A percentile compares a stretch with the other conserved stretches of the same genome.
These are phyloP conservation scores for Exsudoporus frostii DNA, from an alignment of 768 basidiomycete species.

Conservation along the genomic window DNA sequence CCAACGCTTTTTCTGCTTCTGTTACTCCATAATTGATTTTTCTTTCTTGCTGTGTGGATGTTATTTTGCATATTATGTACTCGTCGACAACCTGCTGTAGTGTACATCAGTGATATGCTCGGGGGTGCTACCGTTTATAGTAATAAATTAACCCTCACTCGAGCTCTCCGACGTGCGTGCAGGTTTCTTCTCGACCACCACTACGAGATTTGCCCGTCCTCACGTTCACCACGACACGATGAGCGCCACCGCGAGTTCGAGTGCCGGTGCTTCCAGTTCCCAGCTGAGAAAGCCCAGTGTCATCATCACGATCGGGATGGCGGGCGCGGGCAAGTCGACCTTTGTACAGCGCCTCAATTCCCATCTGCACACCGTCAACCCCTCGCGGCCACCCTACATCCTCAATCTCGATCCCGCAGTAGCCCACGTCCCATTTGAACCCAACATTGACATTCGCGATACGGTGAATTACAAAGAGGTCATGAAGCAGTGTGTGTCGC, in stretches of 20 bases:
- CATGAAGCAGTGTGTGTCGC: slow-evolving; percentile 94
- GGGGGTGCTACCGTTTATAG: slow-evolving; percentile 14
- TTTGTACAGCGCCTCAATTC: slow-evolving; percentile 95
- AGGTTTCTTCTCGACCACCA: slow-evolving; percentile 7
- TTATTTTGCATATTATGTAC: slow-evolving; percentile 8
- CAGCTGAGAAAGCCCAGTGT: slow-evolving; percentile 59
- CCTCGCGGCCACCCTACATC: slow-evolving; percentile 81
- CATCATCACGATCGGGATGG: slow-evolving; percentile 94
- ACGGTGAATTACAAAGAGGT: slow-evolving; percentile 97
- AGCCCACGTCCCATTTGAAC: slow-evolving; percentile 83
- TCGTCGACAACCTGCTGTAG: background rate
- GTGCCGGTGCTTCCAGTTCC: background rate
- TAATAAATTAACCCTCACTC: slow-evolving; percentile 3
- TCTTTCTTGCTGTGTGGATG: background rate
- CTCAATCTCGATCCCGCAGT: slow-evolving; percentile 98
- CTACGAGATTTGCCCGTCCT: background rate
- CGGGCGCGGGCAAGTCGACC: slow-evolving; percentile 96
- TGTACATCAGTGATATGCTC: background rate
- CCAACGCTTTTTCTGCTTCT: slow-evolving; percentile 1
- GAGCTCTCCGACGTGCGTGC: background rate
- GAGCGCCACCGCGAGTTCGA: slow-evolving; percentile 17
- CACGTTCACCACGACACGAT: slow-evolving; percentile 8
- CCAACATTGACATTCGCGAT: slow-evolving; percentile 97
- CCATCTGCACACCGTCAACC: slow-evolving; percentile 70
- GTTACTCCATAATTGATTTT: slow-evolving; percentile 5